These are phyloP conservation scores for Penicillium brevicompactum DNA, from an alignment of 2,329 filamentous ascomycete genomes.

Conservation along the genomic window DNA sequence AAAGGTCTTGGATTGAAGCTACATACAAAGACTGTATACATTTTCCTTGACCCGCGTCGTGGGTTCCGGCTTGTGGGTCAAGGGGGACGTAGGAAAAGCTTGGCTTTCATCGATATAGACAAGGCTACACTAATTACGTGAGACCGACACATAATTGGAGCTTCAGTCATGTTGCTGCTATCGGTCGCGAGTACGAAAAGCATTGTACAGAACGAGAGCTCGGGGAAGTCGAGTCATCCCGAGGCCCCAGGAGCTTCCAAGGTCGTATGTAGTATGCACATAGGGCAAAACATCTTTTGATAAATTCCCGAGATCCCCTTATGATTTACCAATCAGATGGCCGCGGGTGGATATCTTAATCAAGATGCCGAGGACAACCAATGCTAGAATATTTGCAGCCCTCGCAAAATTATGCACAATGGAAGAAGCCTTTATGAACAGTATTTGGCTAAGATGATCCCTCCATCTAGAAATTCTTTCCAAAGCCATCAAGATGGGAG, in stretches of 20 bases:
- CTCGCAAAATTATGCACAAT: neutral
- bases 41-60: neutral
- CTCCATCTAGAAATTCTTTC: neutral
- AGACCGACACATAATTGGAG: too few species aligned
- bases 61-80: constrained; percentile 1
- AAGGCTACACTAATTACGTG: too few species aligned
- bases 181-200: too few species aligned
- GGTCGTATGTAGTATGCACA: too few species aligned
- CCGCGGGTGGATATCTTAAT: neutral
- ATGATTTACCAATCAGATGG: neutral
- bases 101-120: neutral
- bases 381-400: neutral
- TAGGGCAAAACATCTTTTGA: too few species aligned
- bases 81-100: neutral
- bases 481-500: neutral
- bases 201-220: too few species aligned
- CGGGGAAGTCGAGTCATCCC: neutral
- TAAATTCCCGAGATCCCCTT: too few species aligned
- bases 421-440: neutral
- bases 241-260: too few species aligned
- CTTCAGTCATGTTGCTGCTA: too few species aligned
- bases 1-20: neutral
- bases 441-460: neutral
- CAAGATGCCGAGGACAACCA: neutral
- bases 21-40: neutral